These are phyloP conservation scores for Colletotrichum tofieldiae DNA, from an alignment of 2,329 filamentous ascomycete genomes.

Conservation along the genomic window DNA sequence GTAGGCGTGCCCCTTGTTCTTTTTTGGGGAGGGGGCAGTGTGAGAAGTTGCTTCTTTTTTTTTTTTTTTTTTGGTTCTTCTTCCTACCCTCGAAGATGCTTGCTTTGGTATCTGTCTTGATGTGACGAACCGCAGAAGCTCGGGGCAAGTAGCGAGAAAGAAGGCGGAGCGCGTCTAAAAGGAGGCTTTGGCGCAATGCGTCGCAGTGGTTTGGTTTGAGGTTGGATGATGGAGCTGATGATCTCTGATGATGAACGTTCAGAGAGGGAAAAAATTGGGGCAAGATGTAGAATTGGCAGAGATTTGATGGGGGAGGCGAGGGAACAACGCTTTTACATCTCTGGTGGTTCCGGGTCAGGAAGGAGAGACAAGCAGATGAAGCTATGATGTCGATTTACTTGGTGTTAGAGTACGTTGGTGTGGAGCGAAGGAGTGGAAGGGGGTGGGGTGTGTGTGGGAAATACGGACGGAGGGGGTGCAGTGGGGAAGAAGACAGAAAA, in stretches of 20 bases:
- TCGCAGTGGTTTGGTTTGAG: conserved; percentile 29
- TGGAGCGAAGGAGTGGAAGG: conserved; percentile 35
- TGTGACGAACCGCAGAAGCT: conserved; percentile 23
- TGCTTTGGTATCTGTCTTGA: background rate
- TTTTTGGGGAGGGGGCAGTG: conserved; percentile 6
- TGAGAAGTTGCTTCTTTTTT: conserved; percentile 18
- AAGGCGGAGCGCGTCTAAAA: conserved; percentile 38
- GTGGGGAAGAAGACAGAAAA: background rate
- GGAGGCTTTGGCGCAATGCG: conserved; percentile 23
- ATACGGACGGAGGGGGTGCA: background rate
- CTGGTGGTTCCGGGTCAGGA: conserved; percentile 41
- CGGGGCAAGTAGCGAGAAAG: conserved; percentile 29
- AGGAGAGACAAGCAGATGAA: conserved; percentile 43
- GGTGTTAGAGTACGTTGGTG: conserved; percentile 41
- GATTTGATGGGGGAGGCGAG: conserved; percentile 42
- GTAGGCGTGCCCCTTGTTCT: background rate
- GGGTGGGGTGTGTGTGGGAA: conserved; percentile 19
- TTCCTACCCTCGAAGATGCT: background rate
- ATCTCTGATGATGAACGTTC: conserved; percentile 43
- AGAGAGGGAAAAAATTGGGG: conserved; percentile 34
- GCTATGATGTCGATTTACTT: conserved; percentile 45
- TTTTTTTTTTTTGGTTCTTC: background rate
- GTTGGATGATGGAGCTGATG: conserved; percentile 41
- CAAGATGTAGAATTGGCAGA: conserved; percentile 30
- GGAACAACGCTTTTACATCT: conserved; percentile 45